Base-by-base conservation (phyloP, 2,329 filamentous ascomycete species). In the Colletotrichum eremochloae region DNA sequence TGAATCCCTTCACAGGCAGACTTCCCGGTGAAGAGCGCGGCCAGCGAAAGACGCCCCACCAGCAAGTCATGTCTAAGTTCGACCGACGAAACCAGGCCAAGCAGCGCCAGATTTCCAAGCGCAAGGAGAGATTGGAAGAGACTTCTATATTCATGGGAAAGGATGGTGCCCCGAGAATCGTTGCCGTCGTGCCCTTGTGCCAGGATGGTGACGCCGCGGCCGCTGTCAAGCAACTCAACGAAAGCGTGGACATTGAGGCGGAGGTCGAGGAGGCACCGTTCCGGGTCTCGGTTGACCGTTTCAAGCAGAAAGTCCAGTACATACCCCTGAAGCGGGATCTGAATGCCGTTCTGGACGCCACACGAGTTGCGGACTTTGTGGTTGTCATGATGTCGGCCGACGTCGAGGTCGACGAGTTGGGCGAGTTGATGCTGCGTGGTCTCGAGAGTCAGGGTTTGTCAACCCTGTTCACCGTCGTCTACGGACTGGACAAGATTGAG, bases 21-120 rank as follows among this genome's bases (percentile, higher is more conserved):
- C 88, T 96, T 62, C 92, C 87, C 67, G 73, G 73, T 52, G 85
- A 90, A 78, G 93, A 97, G 79, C 90, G 88, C 77, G 92, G 92
- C 73, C 86, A 87, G 77, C 91, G 96, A 79, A 97, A 94, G 82
- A 97, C 96, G 20, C 94, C 94, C 67, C 94, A 97, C 81, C 96
- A 99, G 81, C 94, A 97, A 84, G 90, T 98, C 84, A 96, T 98
- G 94, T 97, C 95, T 71, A 99, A 98, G 84, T 89, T 99, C 81
- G 95, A 97, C 83, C 93, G 96, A 72, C 92, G 94, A 77, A 98
- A 99, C 82, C 94, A 97, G 85, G 94, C 94, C 77, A 96, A 96
- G 82, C 96, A 99, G 86, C 91, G 92, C 81, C 93, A 96, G 78
- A 85, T 93, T 74, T 87, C 91, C 76, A 98, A 98, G 83, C 91